Evolutionary conservation across 2,329 filamentous ascomycete genomes (phyloP).

Genomic region (Orbilia brochopaga): DNA sequence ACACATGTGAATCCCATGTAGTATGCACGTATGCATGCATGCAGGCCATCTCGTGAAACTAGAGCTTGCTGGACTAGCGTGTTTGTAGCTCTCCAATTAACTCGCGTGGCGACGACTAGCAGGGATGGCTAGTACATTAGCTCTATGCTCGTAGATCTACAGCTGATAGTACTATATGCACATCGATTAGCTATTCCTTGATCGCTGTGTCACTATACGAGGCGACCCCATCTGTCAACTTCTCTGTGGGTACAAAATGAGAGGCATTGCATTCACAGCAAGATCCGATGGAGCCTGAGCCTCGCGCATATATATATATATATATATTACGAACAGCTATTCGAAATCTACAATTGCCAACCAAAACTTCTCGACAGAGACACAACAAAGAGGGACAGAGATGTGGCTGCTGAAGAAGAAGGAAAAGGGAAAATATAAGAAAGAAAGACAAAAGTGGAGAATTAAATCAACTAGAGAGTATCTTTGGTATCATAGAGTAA

Average conservation of each 20-base stretch:
- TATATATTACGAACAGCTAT: background rate
- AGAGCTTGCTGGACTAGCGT: too few relatives aligned
- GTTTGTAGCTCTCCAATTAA: too few relatives aligned
- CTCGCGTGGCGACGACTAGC: background rate
- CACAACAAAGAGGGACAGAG: slow-evolving; percentile 9
- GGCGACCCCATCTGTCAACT: too few relatives aligned
- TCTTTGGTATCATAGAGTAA: slow-evolving; percentile 52
- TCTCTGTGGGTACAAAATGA: too few relatives aligned
- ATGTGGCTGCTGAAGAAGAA: slow-evolving; percentile 7
- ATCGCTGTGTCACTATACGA: too few relatives aligned
- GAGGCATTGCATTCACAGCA: too few relatives aligned
- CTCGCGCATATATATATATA: background rate
- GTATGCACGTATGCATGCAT: background rate
- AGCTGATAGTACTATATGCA: too few relatives aligned
- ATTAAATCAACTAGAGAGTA: slow-evolving; percentile 19
- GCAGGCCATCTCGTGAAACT: too few relatives aligned
- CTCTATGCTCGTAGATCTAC: too few relatives aligned
- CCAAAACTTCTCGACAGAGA: background rate
- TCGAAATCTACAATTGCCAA: background rate
- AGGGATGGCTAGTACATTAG: slow-evolving; percentile 22
- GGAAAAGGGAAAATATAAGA: slow-evolving; percentile 6
- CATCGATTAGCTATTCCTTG: too few relatives aligned
- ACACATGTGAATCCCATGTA: background rate
- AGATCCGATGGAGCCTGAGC: background rate
- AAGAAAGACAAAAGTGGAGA: slow-evolving; percentile 10